Conservation (phyloP, 2,329 filamentous ascomycete genomes). For the Thyridium curvatum region DNA sequence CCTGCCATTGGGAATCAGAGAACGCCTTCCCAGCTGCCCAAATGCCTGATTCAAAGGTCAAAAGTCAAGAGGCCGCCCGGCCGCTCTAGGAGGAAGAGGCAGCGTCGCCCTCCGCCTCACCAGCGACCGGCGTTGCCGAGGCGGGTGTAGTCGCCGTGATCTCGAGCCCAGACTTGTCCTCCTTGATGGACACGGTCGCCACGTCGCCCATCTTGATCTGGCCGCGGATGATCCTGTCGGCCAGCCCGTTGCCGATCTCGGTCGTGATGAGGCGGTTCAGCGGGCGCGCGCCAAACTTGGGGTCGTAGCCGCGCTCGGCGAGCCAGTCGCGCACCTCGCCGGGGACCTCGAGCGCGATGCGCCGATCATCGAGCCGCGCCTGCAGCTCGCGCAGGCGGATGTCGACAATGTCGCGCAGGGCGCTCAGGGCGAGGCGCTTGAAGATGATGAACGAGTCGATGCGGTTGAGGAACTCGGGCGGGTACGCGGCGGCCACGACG, state of each 20-base stretch:
- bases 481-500: conserved; percentile 67
- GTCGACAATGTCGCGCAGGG: conserved; percentile 87
- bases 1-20: too few species aligned
- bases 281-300: conserved; percentile 83
- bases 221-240: conserved; percentile 87
- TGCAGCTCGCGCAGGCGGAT: conserved; percentile 85
- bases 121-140: too few species aligned
- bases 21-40: too few species aligned
- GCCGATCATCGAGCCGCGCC: conserved; percentile 71
- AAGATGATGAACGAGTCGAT: conserved; percentile 98
- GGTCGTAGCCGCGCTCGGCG: conserved; percentile 83
- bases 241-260: conserved; percentile 81
- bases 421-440: conserved; percentile 71
- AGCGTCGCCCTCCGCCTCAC: too few species aligned
- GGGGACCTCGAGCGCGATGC: conserved; percentile 70
- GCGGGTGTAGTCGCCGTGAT: too few species aligned
- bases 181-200: conserved; percentile 63
- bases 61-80: too few species aligned
- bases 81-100: too few species aligned
- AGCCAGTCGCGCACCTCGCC: conserved; percentile 77
- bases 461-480: conserved; percentile 93
- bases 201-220: conserved; percentile 69
- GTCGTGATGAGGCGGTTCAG: conserved; percentile 86
- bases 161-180: conserved; percentile 52
- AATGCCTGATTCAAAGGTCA: too few species aligned